Evolutionary conservation across 305 asterid species (phyloP), one percentile per base, ranked within the genome.

Genomic region (Fraxinus angustifolia): DNA sequence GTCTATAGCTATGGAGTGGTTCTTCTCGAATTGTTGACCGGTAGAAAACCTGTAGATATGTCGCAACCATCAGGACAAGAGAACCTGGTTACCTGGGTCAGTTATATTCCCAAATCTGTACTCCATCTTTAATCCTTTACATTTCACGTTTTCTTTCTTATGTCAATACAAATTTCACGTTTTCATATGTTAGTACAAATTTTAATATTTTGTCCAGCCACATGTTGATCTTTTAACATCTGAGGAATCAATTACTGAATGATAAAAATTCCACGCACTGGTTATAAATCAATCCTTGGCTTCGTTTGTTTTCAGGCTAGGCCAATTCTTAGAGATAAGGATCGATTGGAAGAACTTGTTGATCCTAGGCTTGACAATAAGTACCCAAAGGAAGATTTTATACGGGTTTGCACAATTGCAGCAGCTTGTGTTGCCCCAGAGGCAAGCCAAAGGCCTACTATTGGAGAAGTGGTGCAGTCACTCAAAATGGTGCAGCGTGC

Each of bases 381-480:
- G 87, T 96, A 93, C 81, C 97, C 98, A 6, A 92, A 80, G 86
- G 97, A 96, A 89, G 98, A 96, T 77, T 93, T 91, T 81, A 71
- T 87, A 70, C 89, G 97, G 78, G 99, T 96, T 68, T 94, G 99
- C 91, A 94, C 99, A 67, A 89, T 96, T 48, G 97, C 98, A 8
- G 99, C 99, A n/a, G 99, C 99, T 87, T 96, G 98, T 84, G 98
- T 96, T 40, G 94, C 99, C 42, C 91, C 97, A 3, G 97, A 93
- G 75, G 97, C 97, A 50, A 85, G 83, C 85, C 97, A 94, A 87
- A 90, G 98, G 75, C 98, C 99, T 6, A 90, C 98, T 1, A 96
- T 94, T 97, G 99, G 99, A 38, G 99, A 94, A 89, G 99, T 96
- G 71, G 98, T 96, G 26, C 99, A 94, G 87, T 96, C 99, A 16